Evolutionary conservation across 257 asterid genomes (phyloP).

Genomic region (Primulina huaijiensis): DNA sequence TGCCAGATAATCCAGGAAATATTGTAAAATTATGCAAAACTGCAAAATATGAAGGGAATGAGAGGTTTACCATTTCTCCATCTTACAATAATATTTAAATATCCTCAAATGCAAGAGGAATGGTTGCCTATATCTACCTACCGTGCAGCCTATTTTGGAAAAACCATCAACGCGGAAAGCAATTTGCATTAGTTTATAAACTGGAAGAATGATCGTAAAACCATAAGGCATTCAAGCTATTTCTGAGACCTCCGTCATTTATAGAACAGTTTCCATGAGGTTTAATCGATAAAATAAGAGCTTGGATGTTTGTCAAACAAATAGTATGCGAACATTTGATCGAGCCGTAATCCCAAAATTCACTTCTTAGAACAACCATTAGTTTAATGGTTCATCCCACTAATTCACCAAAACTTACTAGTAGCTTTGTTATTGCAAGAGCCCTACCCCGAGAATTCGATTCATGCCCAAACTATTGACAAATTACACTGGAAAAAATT

Average conservation of each 20-base stretch:
- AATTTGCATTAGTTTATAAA: not conserved
- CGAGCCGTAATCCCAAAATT: not conserved
- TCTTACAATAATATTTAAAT: not conserved
- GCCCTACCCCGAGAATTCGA: not conserved
- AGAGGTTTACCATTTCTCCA: not conserved
- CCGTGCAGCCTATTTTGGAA: not conserved
- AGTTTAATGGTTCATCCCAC: not conserved
- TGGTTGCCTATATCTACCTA: conserved; percentile 2
- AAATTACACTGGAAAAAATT: not conserved
- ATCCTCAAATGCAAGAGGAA: conserved; percentile 4
- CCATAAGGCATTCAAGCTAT: not conserved
- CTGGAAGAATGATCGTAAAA: not conserved
- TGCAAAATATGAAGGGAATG: not conserved
- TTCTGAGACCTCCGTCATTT: not conserved
- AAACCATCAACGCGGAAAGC: not conserved
- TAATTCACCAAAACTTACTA: too few species aligned
- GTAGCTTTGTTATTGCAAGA: not conserved
- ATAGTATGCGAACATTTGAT: not conserved
- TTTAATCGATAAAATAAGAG: not conserved
- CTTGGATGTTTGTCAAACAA: not conserved
- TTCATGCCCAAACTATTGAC: not conserved
- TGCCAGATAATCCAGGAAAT: not conserved
- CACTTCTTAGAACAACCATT: not conserved
- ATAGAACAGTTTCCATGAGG: not conserved
- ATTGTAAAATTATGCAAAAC: not conserved